These are phyloP conservation scores for Dictyostelium brefeldianum DNA, from an alignment of 78 protist species.

Conservation along the genomic window DNA sequence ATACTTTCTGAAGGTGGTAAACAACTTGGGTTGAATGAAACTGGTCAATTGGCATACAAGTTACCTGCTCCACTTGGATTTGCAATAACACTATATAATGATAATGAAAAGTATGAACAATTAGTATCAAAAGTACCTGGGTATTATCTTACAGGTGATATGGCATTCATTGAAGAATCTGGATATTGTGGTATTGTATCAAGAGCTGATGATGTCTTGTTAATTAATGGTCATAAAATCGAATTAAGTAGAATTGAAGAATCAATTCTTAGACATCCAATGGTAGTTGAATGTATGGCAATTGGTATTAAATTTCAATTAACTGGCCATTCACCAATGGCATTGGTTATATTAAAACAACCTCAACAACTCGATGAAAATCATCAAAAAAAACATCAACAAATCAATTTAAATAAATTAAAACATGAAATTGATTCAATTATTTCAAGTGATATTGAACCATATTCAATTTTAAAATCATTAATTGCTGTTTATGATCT, in stretches of 20 bases:
- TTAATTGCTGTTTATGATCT: neutral
- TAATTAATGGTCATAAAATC: slow-evolving; percentile 91
- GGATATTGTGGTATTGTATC: slow-evolving; percentile 83
- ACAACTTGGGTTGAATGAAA: neutral
- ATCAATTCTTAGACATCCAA: slow-evolving; percentile 45
- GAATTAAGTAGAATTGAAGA: slow-evolving; percentile 87
- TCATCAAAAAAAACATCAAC: too few relatives aligned
- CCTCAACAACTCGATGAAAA: too few relatives aligned
- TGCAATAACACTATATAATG: slow-evolving; percentile 44
- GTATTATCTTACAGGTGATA: slow-evolving; percentile 88
- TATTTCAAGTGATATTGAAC: neutral
- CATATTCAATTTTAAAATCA: neutral
- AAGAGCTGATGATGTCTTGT: slow-evolving; percentile 93
- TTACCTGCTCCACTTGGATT: slow-evolving; percentile 90
- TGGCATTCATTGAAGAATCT: slow-evolving; percentile 71
- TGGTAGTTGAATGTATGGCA: slow-evolving; percentile 82
- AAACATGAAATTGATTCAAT: neutral
- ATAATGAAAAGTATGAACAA: slow-evolving; percentile 54
- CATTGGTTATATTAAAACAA: slow-evolving; percentile 75
- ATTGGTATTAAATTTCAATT: slow-evolving; percentile 83
- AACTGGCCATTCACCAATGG: slow-evolving; percentile 87
- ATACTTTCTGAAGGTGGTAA: neutral
- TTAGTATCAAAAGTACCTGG: slow-evolving; percentile 19
- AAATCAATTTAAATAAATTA: neutral
- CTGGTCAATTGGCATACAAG: slow-evolving; percentile 67